Evolutionary conservation across 2,329 filamentous ascomycete genomes (phyloP).

Genomic region (Kalmusia sp.): DNA sequence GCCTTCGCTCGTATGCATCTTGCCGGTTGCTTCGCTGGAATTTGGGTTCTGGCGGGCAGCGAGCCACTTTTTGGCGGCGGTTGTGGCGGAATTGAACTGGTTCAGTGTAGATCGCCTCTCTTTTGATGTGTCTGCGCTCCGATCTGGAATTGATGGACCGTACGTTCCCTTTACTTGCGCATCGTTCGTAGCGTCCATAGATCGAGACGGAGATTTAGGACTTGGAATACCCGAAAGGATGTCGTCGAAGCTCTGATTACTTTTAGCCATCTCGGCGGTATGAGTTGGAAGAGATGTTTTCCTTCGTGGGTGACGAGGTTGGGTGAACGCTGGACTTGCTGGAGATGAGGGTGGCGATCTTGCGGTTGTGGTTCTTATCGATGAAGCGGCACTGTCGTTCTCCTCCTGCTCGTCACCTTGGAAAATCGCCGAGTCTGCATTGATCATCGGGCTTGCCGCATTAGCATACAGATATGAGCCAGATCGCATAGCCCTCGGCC

Average conservation of each 20-base stretch:
- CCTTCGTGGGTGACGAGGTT: slow-evolving; percentile 45
- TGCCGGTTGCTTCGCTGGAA: no score
- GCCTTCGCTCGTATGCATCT: neutral
- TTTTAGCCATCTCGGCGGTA: neutral
- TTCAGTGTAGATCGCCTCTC: slow-evolving; percentile 34
- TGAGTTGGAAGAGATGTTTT: neutral
- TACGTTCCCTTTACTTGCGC: neutral
- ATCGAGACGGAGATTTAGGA: neutral
- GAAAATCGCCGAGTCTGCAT: slow-evolving; percentile 69
- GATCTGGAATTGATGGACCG: no score
- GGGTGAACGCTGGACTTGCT: slow-evolving; percentile 49
- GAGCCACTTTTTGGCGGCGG: slow-evolving; percentile 68
- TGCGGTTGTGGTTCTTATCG: slow-evolving; percentile 73
- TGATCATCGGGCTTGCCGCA: slow-evolving; percentile 70
- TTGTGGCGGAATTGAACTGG: slow-evolving; percentile 57
- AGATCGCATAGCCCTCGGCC: slow-evolving; percentile 65
- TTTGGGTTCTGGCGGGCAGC: slow-evolving; percentile 49
- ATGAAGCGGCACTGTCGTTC: slow-evolving; percentile 65
- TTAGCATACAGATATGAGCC: slow-evolving; percentile 63
- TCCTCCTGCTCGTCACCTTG: slow-evolving; percentile 60
- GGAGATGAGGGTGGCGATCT: slow-evolving; percentile 66
- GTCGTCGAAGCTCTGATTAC: neutral
- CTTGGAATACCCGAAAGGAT: neutral
- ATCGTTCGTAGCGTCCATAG: neutral
- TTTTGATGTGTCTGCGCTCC: neutral